Percentiles rank a stretch among this genome's conserved stretches.
Evolutionary conservation across 768 basidiomycete genomes (phyloP).

Genomic region (Auricularia sp.): DNA sequence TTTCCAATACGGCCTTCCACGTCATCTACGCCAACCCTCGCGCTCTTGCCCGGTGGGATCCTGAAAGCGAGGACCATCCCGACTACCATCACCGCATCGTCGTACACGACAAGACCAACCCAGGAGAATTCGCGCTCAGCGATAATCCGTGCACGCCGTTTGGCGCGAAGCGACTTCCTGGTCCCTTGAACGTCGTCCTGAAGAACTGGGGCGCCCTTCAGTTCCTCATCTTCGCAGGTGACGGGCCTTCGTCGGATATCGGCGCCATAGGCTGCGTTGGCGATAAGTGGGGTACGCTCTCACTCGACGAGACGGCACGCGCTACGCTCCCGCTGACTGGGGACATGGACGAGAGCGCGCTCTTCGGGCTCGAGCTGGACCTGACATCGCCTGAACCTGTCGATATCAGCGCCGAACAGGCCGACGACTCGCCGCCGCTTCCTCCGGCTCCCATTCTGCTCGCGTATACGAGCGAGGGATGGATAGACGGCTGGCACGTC

Average conservation of each 20-base stretch:
- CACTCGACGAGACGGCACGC: constrained; percentile 39
- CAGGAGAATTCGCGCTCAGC: constrained; percentile 28
- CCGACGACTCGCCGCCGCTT: constrained; percentile 25
- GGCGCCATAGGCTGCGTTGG: constrained; percentile 32
- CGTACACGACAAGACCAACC: constrained; percentile 33
- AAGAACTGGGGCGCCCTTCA: constrained; percentile 36
- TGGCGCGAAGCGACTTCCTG: constrained; percentile 33
- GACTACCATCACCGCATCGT: constrained; percentile 29
- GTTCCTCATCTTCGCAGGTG: constrained; percentile 35
- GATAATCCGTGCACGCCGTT: constrained; percentile 32
- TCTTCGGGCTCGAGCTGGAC: constrained; percentile 56
- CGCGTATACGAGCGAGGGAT: constrained; percentile 71
- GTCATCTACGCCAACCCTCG: constrained; percentile 48
- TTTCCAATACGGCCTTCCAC: constrained; percentile 59
- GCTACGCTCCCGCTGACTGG: constrained; percentile 59
- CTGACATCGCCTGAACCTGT: constrained; percentile 38
- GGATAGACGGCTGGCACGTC: constrained; percentile 61
- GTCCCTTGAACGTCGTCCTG: constrained; percentile 29
- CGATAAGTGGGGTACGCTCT: constrained; percentile 34
- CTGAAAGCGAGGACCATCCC: background rate
- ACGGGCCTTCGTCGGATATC: constrained; percentile 41
- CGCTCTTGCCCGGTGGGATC: constrained; percentile 2
- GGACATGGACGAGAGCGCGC: constrained; percentile 57
- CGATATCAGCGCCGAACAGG: constrained; percentile 29
- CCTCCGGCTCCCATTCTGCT: constrained; percentile 52